phyloP scores from a whole-genome alignment of 345 rosid species.

The Ceriops zippeliana region DNA sequence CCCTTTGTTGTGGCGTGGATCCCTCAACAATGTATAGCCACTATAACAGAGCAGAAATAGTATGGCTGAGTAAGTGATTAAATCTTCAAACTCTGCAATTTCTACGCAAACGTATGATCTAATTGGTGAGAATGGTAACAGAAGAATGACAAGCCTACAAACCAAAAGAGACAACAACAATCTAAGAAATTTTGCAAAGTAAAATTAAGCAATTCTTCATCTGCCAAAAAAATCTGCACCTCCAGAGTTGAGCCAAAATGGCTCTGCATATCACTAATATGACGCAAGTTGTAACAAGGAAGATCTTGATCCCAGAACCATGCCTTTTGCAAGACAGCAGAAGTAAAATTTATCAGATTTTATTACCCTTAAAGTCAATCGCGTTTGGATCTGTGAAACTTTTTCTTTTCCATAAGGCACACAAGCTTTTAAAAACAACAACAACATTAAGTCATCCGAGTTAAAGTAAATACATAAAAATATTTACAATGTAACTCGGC shows the following conservation, averaged over 20 bases:
- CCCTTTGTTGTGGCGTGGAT: conserved; percentile 89
- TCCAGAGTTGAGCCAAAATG: too few relatives aligned
- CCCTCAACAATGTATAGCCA: conserved; percentile 79
- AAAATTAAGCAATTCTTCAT: too few relatives aligned
- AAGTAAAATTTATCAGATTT: too few relatives aligned
- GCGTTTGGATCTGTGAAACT: too few relatives aligned
- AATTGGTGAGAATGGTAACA: background rate
- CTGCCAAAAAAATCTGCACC: too few relatives aligned
- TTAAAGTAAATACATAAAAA: background rate
- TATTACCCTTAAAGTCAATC: too few relatives aligned
- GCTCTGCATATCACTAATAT: too few relatives aligned
- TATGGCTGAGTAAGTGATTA: background rate
- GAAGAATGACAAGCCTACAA: background rate
- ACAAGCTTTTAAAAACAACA: too few relatives aligned
- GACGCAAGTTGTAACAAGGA: too few relatives aligned
- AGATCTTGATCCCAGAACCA: too few relatives aligned
- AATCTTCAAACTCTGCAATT: conserved; percentile 1
- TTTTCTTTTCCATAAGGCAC: too few relatives aligned
- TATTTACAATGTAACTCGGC: background rate
- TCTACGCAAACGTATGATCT: background rate
- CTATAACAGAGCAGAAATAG: conserved; percentile 34
- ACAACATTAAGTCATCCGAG: background rate
- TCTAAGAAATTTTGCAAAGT: background rate
- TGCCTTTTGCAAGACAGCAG: too few relatives aligned
- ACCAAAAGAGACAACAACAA: background rate